Percentiles rank a stretch among this genome's conserved stretches.
These are phyloP conservation scores for Kwoniella sp. DNA, from an alignment of 768 basidiomycete species.

Conservation along the genomic window DNA sequence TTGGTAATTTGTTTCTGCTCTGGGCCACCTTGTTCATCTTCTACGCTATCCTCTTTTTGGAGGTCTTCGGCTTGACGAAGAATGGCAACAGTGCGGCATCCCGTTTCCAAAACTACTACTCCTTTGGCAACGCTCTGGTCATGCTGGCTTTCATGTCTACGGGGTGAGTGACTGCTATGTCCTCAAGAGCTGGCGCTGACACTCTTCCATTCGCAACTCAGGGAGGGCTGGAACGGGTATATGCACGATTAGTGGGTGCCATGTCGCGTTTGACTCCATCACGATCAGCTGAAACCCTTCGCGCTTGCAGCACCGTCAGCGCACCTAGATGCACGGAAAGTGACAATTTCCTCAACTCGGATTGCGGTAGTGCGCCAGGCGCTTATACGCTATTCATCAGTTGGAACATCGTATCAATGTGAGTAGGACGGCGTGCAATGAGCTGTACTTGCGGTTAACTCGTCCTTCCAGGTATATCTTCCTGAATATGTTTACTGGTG, in stretches of 20 bases:
- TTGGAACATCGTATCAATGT: slow-evolving; percentile 96
- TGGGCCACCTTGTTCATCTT: slow-evolving; percentile 90
- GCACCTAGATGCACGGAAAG: slow-evolving; percentile 77
- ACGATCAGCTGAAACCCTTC: slow-evolving; percentile 8
- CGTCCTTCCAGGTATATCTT: slow-evolving; percentile 71
- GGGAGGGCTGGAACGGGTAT: slow-evolving; percentile 93
- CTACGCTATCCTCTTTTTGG: slow-evolving; percentile 80
- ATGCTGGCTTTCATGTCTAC: slow-evolving; percentile 91
- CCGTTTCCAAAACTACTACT: slow-evolving; percentile 69
- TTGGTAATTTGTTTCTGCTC: slow-evolving; percentile 73
- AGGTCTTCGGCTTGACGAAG: slow-evolving; percentile 87
- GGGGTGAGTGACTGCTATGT: slow-evolving; percentile 58
- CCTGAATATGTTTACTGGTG: slow-evolving; percentile 93
- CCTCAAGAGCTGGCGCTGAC: not conserved
- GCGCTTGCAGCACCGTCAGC: slow-evolving; percentile 58
- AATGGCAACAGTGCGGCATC: slow-evolving; percentile 65
- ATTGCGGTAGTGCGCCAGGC: slow-evolving; percentile 82
- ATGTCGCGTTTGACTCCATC: not conserved
- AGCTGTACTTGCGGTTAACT: not conserved
- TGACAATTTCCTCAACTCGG: slow-evolving; percentile 59
- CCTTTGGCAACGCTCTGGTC: slow-evolving; percentile 71
- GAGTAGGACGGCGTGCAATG: slow-evolving; percentile 23
- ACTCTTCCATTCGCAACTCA: slow-evolving; percentile 42
- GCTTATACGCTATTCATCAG: slow-evolving; percentile 82
- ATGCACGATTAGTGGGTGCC: slow-evolving; percentile 91